Percentiles rank a stretch among this genome's conserved stretches.
Conservation (phyloP, 768 basidiomycete species). For the Russula olivacea region DNA sequence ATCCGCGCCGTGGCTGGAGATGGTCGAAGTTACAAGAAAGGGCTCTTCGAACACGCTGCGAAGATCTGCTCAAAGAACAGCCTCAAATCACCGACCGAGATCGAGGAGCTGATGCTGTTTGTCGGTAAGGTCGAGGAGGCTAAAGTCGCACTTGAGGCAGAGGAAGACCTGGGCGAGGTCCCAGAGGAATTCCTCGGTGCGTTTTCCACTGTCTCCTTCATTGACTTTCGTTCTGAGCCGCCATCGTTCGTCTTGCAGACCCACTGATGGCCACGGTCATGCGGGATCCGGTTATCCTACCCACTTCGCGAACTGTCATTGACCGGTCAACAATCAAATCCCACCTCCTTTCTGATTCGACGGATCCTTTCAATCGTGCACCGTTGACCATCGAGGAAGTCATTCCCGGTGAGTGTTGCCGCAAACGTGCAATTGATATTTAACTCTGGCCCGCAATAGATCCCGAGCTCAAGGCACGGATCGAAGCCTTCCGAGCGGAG, state of each 20-base stretch:
- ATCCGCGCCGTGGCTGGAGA: slow-evolving; percentile 86
- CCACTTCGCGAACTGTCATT: slow-evolving; percentile 69
- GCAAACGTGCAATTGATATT: neutral
- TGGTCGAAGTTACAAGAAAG: slow-evolving; percentile 83
- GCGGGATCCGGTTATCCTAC: slow-evolving; percentile 90
- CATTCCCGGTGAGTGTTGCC: slow-evolving; percentile 52
- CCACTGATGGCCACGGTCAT: slow-evolving; percentile 89
- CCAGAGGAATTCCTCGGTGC: slow-evolving; percentile 93
- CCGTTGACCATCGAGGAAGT: slow-evolving; percentile 79
- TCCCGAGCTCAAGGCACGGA: slow-evolving; percentile 63
- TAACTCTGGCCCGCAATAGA: slow-evolving; percentile 36
- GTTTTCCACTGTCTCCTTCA: slow-evolving; percentile 27
- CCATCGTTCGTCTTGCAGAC: slow-evolving; percentile 42
- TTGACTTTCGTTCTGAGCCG: slow-evolving; percentile 17
- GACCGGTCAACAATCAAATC: slow-evolving; percentile 94
- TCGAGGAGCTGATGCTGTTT: slow-evolving; percentile 63
- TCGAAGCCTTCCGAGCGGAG: slow-evolving; percentile 64
- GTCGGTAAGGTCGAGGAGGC: slow-evolving; percentile 79
- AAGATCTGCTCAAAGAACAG: slow-evolving; percentile 52
- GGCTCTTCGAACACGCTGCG: slow-evolving; percentile 75
- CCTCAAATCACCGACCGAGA: slow-evolving; percentile 74
- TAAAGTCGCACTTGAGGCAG: slow-evolving; percentile 73
- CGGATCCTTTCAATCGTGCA: slow-evolving; percentile 92
- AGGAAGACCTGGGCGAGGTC: slow-evolving; percentile 86
- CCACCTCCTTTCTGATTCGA: slow-evolving; percentile 83